A percentile compares a stretch with the other conserved stretches of the same genome.
phyloP scores from a whole-genome alignment of 148 eudicot species.

The Amaranthus cruentus region DNA sequence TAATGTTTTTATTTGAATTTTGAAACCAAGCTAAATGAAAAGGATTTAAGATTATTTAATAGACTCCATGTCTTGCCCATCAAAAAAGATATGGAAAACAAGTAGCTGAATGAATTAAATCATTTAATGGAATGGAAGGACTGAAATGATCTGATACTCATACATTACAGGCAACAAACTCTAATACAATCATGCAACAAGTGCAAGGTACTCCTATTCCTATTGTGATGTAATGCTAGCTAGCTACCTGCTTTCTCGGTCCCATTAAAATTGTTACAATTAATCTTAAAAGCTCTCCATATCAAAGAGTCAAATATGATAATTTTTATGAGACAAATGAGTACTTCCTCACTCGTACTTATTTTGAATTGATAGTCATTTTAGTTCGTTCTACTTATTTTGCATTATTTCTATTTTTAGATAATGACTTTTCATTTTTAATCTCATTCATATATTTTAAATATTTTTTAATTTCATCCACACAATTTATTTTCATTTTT shows the following conservation, averaged over 20 bases:
- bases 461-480: too few species aligned
- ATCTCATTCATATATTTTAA: too few species aligned
- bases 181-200: background rate
- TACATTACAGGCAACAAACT: slow-evolving; percentile 8
- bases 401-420: too few species aligned
- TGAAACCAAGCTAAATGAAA: background rate
- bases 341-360: too few species aligned
- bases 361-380: too few species aligned
- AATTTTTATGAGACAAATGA: too few species aligned
- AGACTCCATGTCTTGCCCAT: slow-evolving; percentile 22
- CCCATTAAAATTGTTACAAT: too few species aligned
- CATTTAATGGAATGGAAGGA: slow-evolving; percentile 16
- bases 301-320: too few species aligned
- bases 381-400: too few species aligned
- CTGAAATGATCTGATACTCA: slow-evolving; percentile 10
- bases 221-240: background rate
- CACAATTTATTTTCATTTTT: too few species aligned
- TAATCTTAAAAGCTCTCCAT: too few species aligned
- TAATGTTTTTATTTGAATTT: background rate
- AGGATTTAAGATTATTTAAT: slow-evolving; percentile 1
- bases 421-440: too few species aligned
- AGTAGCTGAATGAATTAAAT: slow-evolving; percentile 24
- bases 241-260: background rate
- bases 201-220: slow-evolving; percentile 3
- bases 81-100: slow-evolving; percentile 12